A percentile compares a stretch with the other conserved stretches of the same genome.
These are phyloP conservation scores for Akanthomyces uredinophilus DNA, from an alignment of 2,329 filamentous ascomycete species.

Conservation along the genomic window DNA sequence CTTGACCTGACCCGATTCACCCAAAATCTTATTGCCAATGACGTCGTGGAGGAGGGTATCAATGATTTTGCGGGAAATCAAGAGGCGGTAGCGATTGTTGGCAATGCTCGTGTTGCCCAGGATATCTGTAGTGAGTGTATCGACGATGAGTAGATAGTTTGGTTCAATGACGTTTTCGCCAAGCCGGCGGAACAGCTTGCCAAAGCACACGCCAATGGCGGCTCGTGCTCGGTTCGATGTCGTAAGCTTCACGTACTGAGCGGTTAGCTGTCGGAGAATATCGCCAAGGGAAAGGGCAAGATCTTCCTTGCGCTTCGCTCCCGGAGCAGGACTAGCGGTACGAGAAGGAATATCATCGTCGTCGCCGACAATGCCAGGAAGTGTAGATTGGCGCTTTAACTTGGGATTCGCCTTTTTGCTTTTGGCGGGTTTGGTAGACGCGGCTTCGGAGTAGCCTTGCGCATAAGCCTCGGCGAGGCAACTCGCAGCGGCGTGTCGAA, in stretches of 20 bases:
- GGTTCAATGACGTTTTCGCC: slow-evolving; percentile 79
- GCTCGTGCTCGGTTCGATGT: slow-evolving; percentile 78
- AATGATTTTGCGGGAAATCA: slow-evolving; percentile 80
- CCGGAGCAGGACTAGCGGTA: slow-evolving; percentile 67
- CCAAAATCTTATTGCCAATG: slow-evolving; percentile 73
- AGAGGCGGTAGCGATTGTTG: slow-evolving; percentile 80
- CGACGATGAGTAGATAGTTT: slow-evolving; percentile 75
- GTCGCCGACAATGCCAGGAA: slow-evolving; percentile 55
- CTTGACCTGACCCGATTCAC: slow-evolving; percentile 81
- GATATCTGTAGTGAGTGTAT: slow-evolving; percentile 74
- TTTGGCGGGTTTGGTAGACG: slow-evolving; percentile 47
- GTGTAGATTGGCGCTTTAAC: slow-evolving; percentile 54
- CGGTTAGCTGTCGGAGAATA: slow-evolving; percentile 71
- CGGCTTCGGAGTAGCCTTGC: slow-evolving; percentile 61
- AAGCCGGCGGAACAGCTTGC: slow-evolving; percentile 70
- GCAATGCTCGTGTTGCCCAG: slow-evolving; percentile 69
- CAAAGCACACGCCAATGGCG: slow-evolving; percentile 82
- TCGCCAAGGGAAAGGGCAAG: slow-evolving; percentile 72
- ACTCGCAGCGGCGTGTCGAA: slow-evolving; percentile 80
- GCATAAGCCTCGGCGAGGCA: slow-evolving; percentile 80
- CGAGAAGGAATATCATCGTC: slow-evolving; percentile 66
- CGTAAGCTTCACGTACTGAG: slow-evolving; percentile 71
- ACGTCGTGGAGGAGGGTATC: slow-evolving; percentile 79
- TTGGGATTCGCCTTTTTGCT: slow-evolving; percentile 66
- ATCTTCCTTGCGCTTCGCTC: slow-evolving; percentile 63